Evolutionary conservation across 345 rosid species (phyloP), one percentile per base, ranked within the genome.

Genomic region (Lepidium aucheri): DNA sequence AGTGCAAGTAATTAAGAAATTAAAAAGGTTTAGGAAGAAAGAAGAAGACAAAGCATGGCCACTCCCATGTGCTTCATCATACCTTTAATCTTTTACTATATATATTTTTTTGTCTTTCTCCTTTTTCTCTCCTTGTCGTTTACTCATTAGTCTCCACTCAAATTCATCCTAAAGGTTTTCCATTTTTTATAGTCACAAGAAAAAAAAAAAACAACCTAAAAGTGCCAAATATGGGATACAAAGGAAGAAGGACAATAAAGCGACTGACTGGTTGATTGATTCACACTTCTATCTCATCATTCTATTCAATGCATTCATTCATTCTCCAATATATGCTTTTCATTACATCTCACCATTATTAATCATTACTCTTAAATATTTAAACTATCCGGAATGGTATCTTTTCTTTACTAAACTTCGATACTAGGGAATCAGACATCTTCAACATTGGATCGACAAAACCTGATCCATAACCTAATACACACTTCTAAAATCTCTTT

Each of bases 51-150:
- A 55, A 14, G 70, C 70, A 65, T 49, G 76, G 60, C 46, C 70
- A 64, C 45, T 55, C 76, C 70, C 70, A 72, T 72, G 76, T 65
- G 70, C 70, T 15, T 63, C 70, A 36, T 56, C 44, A 9, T 47
- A 47, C 76, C 64, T 72, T 50, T 28, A 24, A 36, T 8, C 13
- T 3, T 45, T 63, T 63, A 15, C 38, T n/a, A 0, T 4, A 1
- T 8, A n/a, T n/a, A n/a, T 55, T 9, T 11, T 45, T 72, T 46
- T 56, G 59, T 59, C 49, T 47, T 64, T 55, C 65, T 40, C 70
- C 20, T 58, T 63, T 46, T 26, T 34, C 41, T 72, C 44, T 55
- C 56, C 30, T 63, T 72, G 76, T 72, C 70, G 70, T 44, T 40
- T 55, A 53, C 56, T 43, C 55, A 26, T 53, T 24, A 24, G 3